phyloP scores from a whole-genome alignment of 805 yeast species.

The Lachancea mirantina region DNA sequence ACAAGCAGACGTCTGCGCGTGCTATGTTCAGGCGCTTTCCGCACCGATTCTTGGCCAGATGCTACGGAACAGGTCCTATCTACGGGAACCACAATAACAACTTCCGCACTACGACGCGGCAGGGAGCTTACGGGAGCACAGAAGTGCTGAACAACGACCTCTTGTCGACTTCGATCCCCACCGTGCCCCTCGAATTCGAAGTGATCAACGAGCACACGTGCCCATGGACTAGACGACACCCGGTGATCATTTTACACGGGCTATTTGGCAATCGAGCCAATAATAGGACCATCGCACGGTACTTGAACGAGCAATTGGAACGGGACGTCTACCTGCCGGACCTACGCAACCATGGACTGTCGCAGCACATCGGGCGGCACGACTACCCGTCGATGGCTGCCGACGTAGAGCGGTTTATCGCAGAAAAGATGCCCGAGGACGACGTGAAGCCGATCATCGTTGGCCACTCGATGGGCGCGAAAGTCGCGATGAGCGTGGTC shows the following conservation, averaged over 20 bases:
- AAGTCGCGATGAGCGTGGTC: constrained; percentile 82
- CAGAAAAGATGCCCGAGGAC: constrained; percentile 32
- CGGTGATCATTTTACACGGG: constrained; percentile 80
- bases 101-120: constrained; percentile 17
- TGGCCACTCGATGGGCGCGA: constrained; percentile 93
- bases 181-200: constrained; percentile 53
- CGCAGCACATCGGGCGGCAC: constrained; percentile 67
- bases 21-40: too few species aligned
- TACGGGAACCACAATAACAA: constrained; percentile 24
- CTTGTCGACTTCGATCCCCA: constrained; percentile 34
- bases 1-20: too few species aligned
- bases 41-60: too few species aligned
- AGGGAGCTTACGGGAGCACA: constrained; percentile 23
- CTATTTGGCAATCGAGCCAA: constrained; percentile 80
- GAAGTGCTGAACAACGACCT: constrained; percentile 23
- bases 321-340: constrained; percentile 67
- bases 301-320: constrained; percentile 39
- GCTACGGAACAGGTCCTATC: constrained; percentile 17
- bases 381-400: constrained; percentile 78
- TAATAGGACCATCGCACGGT: constrained; percentile 70
- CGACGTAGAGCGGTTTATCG: constrained; percentile 72
- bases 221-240: constrained; percentile 36
- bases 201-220: constrained; percentile 31
- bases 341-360: constrained; percentile 86
- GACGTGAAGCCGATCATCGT: constrained; percentile 48